A percentile compares a stretch with the other conserved stretches of the same genome.
Conservation (phyloP, 805 yeast species). For the Hanseniaspora hatyaiensis region DNA sequence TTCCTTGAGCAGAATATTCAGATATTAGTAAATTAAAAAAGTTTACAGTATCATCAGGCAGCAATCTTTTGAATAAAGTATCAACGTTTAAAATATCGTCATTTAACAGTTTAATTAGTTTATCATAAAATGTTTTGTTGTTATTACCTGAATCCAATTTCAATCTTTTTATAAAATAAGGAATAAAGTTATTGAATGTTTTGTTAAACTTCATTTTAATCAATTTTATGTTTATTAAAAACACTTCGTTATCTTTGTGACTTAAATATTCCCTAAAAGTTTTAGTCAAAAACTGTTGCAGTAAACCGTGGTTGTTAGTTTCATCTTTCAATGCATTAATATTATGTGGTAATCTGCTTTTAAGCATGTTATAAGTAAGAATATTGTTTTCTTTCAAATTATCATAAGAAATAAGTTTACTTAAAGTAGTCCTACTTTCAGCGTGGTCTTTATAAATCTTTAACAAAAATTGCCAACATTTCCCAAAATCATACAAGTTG, state of each 20-base stretch:
- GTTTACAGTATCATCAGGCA: background rate
- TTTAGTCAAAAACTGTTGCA: conserved; percentile 13
- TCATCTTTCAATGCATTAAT: conserved; percentile 9
- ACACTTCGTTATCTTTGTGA: background rate
- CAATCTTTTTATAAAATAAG: conserved; percentile 14
- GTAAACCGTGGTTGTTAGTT: conserved; percentile 4
- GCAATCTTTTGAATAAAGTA: conserved; percentile 3
- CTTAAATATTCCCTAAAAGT: conserved; percentile 10
- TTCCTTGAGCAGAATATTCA: background rate
- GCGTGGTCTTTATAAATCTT: background rate
- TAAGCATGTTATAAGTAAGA: conserved; percentile 5
- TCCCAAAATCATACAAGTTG: conserved; percentile 7
- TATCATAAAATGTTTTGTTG: background rate
- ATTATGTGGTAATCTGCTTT: background rate
- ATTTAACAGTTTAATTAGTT: background rate
- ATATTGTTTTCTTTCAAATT: conserved; percentile 8
- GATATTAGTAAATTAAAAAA: background rate
- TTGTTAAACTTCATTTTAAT: conserved; percentile 6
- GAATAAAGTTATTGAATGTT: conserved; percentile 13
- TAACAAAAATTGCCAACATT: background rate
- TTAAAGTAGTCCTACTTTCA: too few relatives aligned
- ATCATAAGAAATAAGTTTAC: conserved; percentile 1
- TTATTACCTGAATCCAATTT: conserved; percentile 10
- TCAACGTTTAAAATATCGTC: conserved; percentile 3
- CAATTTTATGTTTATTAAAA: background rate